Evolutionary conservation across 495 filamentous ascomycete genomes (phyloP), one percentile per base, ranked within the genome.

Genomic region (Sabuloglossum arenarium): DNA sequence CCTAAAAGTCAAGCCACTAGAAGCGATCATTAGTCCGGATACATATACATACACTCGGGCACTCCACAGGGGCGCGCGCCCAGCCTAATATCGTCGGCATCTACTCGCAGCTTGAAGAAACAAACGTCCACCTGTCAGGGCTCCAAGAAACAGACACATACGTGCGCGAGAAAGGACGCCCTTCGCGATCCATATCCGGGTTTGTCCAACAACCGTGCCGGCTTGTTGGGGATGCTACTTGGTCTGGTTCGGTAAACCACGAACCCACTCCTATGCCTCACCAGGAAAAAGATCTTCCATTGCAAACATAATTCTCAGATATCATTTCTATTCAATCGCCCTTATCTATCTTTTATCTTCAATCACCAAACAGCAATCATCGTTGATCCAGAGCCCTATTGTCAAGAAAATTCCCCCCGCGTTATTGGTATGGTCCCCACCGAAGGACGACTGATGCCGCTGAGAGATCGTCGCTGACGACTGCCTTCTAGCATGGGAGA

Each of bases 1-100:
- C 45, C 45, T 6, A 21, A 49, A 49, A 8, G 34, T 39, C 34
- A 39, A 39, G 34, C 34, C 34, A 39, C 34, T 39, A 16, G 45
- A 25, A 49, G 45, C 45, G 45, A 49, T 49, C 45, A 49, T 49
- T 49, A 49, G 45, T 49, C 45, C 45, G 12, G 21, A 49, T 49
- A 49, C 45, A 49, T 49, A 49, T 49, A 39, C 34, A 39, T 8
- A 24, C 25, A 28, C 45, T 49, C 45, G 45, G 19, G 25, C 45
- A 24, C 45, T 49, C 45, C 45, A 49, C 45, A 49, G 45, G 45
- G 45, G 45, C 45, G 45, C 45, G 45, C 45, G 25, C 25, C 6
- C 45, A 49, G n/a, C 45, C 45, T 49, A 19, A 46, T 6, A 6
- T 6, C 21, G 42, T 23, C 42, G 42, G 42, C 42, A 46, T 39